Base-by-base conservation (phyloP, 2,329 filamentous ascomycete species). In the Ascochyta viciae-villosae region DNA sequence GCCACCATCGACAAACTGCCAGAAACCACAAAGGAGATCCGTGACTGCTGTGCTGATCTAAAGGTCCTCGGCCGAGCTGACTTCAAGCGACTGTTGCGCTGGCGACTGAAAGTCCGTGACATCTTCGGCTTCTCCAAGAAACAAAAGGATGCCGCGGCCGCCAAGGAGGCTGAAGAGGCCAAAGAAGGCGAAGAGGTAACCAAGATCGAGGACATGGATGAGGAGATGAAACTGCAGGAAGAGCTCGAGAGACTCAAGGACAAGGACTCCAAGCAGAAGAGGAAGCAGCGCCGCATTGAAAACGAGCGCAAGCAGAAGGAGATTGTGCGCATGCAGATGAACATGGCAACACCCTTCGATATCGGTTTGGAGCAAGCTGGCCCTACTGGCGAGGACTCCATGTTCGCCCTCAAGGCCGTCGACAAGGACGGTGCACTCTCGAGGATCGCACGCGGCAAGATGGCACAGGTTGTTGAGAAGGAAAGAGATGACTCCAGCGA, bases 261-360 rank as follows among this genome's bases (percentile, higher is more conserved):
- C 24, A 89, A 88, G 68, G 90, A 95, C 61, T 86, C 79, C 39
- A 76, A 88, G 22, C 87, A 88, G 66, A 94, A 88, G 76, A 96
- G 92, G 79, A 89, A 92, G 66, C 90, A 96, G 68, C 87, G 89
- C 64, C 85, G 93, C 62, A 90, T 85, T 67, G 92, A 96, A 57
- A 99, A 99, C 63, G 95, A 99, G 76, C 87, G 87, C 75, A 98
- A 96, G 77, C 91, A 95, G 66, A 95, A 91, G 66, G 95, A 98
- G 63, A 92, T 98, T 57, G 83, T 96, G n/a, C 88, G 95, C 31
- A 89, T 99, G 89, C 95, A 99, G 76, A 87, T 99, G 81, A 89
- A 97, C 78, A 99, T 99, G 95, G 89, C 89, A 2, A 90, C 92
- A 0, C 95, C 95, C 7, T 95, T 92, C 82, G 95, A 99, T 62